Evolutionary conservation across 768 basidiomycete genomes (phyloP), one percentile per base, ranked within the genome.

Genomic region (Leccinum imitatum): DNA sequence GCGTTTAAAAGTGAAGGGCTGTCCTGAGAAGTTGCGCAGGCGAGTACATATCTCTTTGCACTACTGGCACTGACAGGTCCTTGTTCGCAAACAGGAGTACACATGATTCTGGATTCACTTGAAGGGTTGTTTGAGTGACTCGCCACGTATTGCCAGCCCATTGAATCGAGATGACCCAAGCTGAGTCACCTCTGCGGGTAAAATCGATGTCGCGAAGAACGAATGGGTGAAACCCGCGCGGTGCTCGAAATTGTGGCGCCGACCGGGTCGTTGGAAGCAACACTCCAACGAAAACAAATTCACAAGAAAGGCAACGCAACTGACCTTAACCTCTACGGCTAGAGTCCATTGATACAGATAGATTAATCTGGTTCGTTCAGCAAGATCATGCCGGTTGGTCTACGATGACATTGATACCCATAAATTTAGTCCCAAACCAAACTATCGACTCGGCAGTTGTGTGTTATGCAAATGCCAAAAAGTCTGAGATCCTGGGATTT

Each of bases 11-110:
- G 52, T 50, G 46, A 25, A 17, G 23, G 14, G 7, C 6, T 23
- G 1, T 25, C 23, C 25, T 25, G 25, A 25, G 31, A 33, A 25
- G 19, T 14, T 53, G 23, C 41, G 17, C 13, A 67, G 66, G 57
- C 50, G 11, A 65, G 66, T 59, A 57, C 14, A 54, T 1, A n/a
- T 37, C 5, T 50, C 41, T 53, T 27, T 0, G n/a, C 31, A 35
- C 9, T 54, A 35, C 9, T 54, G 11, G 23, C 17, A 6, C 48
- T 21, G 33, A 23, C 8, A 31, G 21, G 11, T 53, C 35, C 58
- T 25, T 10, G 3, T 15, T 33, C 33, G 37, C 21, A 50, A 8
- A 33, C 6, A 48, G 3, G 47, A 44, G 39, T 1, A 6, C 15
- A 41, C 3, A n/a, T 9, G 8, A 41, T 17, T 41, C 14, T 6